phyloP scores from a whole-genome alignment of 2,329 filamentous ascomycete species.

The Xylariaceae sp. region DNA sequence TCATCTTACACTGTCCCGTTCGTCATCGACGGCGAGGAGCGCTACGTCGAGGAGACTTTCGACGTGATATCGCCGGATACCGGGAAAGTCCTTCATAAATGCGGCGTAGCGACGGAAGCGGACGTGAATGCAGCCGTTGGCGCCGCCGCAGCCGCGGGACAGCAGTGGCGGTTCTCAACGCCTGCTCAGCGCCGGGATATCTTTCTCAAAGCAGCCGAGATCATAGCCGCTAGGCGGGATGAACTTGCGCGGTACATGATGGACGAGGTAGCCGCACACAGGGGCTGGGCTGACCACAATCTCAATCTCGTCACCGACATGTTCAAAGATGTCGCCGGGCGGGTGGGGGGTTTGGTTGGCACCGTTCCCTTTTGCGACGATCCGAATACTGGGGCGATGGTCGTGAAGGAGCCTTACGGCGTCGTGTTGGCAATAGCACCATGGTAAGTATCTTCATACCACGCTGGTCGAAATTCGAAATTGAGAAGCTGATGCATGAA shows the following conservation, averaged over 20 bases:
- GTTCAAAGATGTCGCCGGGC: constrained; percentile 43
- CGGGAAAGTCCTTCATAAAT: constrained; percentile 55
- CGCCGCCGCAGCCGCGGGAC: constrained; percentile 61
- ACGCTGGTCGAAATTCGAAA: not conserved
- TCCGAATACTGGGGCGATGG: constrained; percentile 57
- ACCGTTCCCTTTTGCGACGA: constrained; percentile 38
- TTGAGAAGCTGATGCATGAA: constrained; percentile 17
- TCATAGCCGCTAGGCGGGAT: constrained; percentile 55
- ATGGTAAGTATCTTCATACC: constrained; percentile 50
- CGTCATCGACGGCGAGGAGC: constrained; percentile 49
- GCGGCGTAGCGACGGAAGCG: constrained; percentile 56
- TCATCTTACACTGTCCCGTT: constrained; percentile 42
- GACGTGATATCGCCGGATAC: constrained; percentile 59
- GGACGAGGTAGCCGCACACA: constrained; percentile 39
- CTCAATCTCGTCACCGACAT: constrained; percentile 37
- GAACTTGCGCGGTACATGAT: constrained; percentile 60
- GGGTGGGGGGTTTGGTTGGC: constrained; percentile 39
- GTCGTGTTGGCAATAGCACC: constrained; percentile 68
- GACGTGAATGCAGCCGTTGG: constrained; percentile 53
- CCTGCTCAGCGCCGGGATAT: constrained; percentile 61
- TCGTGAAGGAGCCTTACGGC: constrained; percentile 69
- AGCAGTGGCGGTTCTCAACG: constrained; percentile 63
- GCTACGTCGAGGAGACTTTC: constrained; percentile 52
- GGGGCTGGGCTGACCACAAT: constrained; percentile 39
- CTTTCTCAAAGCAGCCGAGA: constrained; percentile 62